Percentiles rank a stretch among this genome's conserved stretches.
Evolutionary conservation across 176 grass and related monocot species (phyloP).

Genomic region (Paspalum vaginatum): DNA sequence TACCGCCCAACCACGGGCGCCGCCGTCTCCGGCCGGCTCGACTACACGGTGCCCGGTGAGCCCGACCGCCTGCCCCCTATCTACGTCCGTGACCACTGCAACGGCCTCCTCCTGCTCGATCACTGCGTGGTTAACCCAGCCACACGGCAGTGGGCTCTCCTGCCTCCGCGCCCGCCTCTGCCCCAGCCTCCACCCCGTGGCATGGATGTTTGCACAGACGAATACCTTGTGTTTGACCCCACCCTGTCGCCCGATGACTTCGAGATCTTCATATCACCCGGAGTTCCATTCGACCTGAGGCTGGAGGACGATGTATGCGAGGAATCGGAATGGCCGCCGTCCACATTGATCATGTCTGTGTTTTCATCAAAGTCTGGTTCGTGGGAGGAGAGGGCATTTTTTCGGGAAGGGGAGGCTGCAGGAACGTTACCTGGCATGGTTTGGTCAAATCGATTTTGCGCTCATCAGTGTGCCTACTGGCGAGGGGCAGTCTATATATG

Average conservation of each 20-base stretch:
- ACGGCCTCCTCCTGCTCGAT: no score
- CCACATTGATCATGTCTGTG: no score
- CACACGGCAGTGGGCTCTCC: neutral
- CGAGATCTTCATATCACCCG: neutral
- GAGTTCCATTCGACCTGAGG: neutral
- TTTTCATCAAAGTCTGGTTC: neutral
- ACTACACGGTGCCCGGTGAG: neutral
- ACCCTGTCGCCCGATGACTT: conserved; percentile 3
- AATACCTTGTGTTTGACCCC: conserved; percentile 30
- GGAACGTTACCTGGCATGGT: no score
- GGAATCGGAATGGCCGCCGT: conserved; percentile 20
- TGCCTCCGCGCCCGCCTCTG: neutral
- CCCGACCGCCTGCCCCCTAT: no score
- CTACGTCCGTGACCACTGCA: no score
- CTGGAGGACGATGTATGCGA: neutral
- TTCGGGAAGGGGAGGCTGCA: no score
- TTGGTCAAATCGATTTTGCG: no score
- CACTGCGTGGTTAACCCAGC: no score
- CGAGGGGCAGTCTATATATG: no score
- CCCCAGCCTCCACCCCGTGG: no score
- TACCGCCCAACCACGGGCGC: neutral
- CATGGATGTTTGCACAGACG: no score
- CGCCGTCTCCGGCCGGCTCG: neutral
- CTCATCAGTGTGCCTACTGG: no score
- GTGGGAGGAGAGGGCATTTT: neutral